A percentile compares a stretch with the other conserved stretches of the same genome.
Evolutionary conservation across 78 protist genomes (phyloP).

Genomic region (Tieghemostelium lacteum): DNA sequence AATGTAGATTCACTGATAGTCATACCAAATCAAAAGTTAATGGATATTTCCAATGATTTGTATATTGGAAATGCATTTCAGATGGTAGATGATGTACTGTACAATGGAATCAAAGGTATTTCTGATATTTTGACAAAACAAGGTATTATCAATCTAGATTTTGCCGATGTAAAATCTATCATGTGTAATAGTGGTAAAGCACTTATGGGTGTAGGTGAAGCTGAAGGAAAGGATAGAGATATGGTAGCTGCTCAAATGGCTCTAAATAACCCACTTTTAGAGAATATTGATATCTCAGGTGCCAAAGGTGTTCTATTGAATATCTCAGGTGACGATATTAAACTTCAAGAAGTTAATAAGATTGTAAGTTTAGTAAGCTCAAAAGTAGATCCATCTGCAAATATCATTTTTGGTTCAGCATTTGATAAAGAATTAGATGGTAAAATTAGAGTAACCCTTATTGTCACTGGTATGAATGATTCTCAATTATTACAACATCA

Average conservation of each 20-base stretch:
- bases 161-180: conserved; percentile 89
- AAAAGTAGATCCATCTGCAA: conserved; percentile 72
- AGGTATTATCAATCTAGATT: conserved; percentile 92
- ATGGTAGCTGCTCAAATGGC: conserved; percentile 75
- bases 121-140: conserved; percentile 88
- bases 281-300: conserved; percentile 66
- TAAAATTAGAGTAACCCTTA: conserved; percentile 70
- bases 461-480: conserved; percentile 82
- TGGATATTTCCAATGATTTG: conserved; percentile 54
- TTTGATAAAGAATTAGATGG: conserved; percentile 60
- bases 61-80: conserved; percentile 84
- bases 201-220: conserved; percentile 85
- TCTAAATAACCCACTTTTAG: conserved; percentile 82
- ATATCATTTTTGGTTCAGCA: conserved; percentile 85
- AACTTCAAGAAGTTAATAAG: conserved; percentile 71
- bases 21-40: conserved; percentile 87
- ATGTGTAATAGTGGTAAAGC: conserved; percentile 88
- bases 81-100: conserved; percentile 88
- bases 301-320: conserved; percentile 82
- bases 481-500: no score
- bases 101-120: conserved; percentile 87
- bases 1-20: conserved; percentile 86
- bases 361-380: conserved; percentile 70
- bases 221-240: conserved; percentile 78
- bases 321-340: conserved; percentile 72